These are phyloP conservation scores for Lantana camara DNA, from an alignment of 257 asterid genomes.

Conservation along the genomic window DNA sequence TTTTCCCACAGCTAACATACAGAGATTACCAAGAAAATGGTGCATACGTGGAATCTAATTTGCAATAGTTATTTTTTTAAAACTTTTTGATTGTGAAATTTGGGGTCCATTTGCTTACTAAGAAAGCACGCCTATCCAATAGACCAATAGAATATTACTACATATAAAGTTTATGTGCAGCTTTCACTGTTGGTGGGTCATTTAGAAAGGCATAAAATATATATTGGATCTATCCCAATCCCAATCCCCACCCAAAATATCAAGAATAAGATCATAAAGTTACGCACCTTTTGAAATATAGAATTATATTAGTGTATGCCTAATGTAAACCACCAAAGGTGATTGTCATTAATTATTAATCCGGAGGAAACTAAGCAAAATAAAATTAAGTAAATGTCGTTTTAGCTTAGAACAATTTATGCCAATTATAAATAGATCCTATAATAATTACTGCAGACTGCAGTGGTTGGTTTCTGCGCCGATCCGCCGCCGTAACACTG, in stretches of 20 bases:
- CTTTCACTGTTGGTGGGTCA: neutral
- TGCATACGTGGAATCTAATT: neutral
- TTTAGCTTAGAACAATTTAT: no score
- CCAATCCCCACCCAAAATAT: neutral
- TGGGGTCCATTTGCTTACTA: neutral
- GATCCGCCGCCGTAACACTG: constrained; percentile 17
- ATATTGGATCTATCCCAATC: neutral
- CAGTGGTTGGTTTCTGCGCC: neutral
- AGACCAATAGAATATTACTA: neutral
- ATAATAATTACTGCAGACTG: neutral
- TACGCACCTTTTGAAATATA: neutral
- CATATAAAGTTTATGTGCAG: no score
- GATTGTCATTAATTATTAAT: no score
- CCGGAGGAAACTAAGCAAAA: neutral
- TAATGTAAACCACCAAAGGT: constrained; percentile 3
- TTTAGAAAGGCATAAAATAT: neutral
- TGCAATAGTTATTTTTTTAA: neutral
- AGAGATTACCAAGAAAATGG: neutral
- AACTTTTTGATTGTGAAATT: neutral
- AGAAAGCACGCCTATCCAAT: neutral
- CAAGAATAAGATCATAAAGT: neutral
- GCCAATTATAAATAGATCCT: no score
- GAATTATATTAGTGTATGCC: neutral
- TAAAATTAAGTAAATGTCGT: neutral
- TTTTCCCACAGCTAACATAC: no score